Percentiles rank a stretch among this genome's conserved stretches.
These are phyloP conservation scores for Acacia acuminata DNA, from an alignment of 306 rosid species.

Conservation along the genomic window DNA sequence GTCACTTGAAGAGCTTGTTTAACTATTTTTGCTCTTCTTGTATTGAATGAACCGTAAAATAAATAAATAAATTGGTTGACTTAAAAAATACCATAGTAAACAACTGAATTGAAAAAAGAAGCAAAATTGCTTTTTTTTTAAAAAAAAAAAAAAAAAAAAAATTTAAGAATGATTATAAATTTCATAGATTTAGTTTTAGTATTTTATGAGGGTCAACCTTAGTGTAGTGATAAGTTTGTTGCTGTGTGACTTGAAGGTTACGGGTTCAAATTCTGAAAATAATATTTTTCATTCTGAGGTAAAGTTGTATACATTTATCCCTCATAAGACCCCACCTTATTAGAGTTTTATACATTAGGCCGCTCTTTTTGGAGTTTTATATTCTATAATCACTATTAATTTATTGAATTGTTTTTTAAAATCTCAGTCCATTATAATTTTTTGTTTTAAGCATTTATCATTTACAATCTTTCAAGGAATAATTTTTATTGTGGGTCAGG, in stretches of 20 bases:
- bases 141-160: too few relatives aligned
- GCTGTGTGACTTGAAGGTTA: too few relatives aligned
- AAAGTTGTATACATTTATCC: too few relatives aligned
- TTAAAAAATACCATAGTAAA: too few relatives aligned
- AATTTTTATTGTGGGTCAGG: not conserved
- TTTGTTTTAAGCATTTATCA: not conserved
- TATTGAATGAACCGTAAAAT: not conserved
- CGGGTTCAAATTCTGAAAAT: too few relatives aligned
- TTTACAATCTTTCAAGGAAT: not conserved
- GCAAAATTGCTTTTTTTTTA: not conserved
- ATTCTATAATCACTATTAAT: not conserved
- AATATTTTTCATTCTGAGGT: too few relatives aligned
- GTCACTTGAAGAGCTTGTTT: conserved; percentile 29
- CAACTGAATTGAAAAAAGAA: too few relatives aligned
- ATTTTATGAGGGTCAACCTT: not conserved
- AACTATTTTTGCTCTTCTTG: not conserved
- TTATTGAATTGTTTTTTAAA: not conserved
- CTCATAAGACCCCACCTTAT: fast-evolving
- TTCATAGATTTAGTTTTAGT: not conserved
- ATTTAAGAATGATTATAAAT: not conserved
- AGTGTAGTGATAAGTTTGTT: too few relatives aligned
- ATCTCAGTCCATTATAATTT: not conserved
- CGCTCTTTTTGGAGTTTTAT: not conserved
- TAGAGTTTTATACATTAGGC: too few relatives aligned
- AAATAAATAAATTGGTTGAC: not conserved